A percentile compares a stretch with the other conserved stretches of the same genome.
These are phyloP conservation scores for Glycyrrhiza uralensis DNA, from an alignment of 306 rosid species.

Conservation along the genomic window DNA sequence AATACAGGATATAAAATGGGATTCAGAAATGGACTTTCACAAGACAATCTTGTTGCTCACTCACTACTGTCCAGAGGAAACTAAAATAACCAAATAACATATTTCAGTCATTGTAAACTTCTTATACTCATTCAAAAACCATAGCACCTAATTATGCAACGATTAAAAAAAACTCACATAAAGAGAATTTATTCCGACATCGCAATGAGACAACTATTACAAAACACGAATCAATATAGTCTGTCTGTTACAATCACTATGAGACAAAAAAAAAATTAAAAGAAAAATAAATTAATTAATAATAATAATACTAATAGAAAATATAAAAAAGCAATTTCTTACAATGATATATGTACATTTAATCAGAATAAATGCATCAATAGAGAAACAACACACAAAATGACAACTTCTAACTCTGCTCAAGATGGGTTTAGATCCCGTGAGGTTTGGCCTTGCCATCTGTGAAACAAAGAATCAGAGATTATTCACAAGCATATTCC, in stretches of 20 bases:
- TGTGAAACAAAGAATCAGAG: constrained; percentile 41
- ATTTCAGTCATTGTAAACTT: background rate
- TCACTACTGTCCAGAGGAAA: background rate
- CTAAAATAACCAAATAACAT: background rate
- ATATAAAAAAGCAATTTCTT: constrained; percentile 39
- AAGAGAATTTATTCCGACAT: background rate
- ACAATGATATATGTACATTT: constrained; percentile 78
- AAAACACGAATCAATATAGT: constrained; percentile 25
- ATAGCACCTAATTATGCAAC: background rate
- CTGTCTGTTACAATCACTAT: constrained; percentile 38
- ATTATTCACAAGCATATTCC: constrained; percentile 8
- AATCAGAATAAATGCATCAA: constrained; percentile 45
- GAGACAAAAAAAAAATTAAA: constrained; percentile 37
- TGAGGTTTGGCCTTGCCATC: constrained; percentile 98
- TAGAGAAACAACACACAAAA: constrained; percentile 38
- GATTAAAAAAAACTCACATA: background rate
- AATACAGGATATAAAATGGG: no score
- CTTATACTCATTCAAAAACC: background rate
- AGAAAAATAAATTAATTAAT: constrained; percentile 19
- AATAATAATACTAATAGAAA: constrained; percentile 24
- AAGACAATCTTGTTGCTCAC: background rate
- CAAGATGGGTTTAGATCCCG: constrained; percentile 70
- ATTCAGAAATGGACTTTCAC: background rate
- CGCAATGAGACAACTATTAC: background rate
- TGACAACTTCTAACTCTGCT: constrained; percentile 32